Evolutionary conservation across 176 grass and related monocot species (phyloP).

Genomic region (Olyra latifolia): DNA sequence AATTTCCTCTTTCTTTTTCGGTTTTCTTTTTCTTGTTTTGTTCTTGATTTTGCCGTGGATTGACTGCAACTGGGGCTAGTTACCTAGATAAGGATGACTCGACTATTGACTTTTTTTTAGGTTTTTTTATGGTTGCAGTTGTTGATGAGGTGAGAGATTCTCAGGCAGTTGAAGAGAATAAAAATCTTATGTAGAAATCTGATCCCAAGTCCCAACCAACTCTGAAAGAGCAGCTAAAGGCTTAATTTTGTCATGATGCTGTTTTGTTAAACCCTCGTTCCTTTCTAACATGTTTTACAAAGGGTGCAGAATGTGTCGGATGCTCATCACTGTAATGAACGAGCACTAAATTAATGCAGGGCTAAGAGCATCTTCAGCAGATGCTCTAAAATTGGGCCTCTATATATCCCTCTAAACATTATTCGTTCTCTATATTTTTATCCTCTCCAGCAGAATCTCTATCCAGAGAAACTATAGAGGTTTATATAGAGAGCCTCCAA

Average conservation of each 20-base stretch:
- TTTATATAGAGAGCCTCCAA: no score
- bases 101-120: slow-evolving; percentile 6
- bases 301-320: slow-evolving; percentile 28
- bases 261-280: slow-evolving; percentile 16
- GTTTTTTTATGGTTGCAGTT: background rate
- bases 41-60: background rate
- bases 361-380: no score
- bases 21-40: background rate
- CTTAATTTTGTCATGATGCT: slow-evolving; percentile 40
- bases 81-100: background rate
- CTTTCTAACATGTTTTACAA: background rate
- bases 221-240: background rate
- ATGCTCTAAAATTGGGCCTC: no score
- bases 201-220: slow-evolving; percentile 17
- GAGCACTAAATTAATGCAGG: no score
- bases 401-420: no score
- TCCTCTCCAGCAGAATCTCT: no score
- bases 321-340: background rate
- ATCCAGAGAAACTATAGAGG: no score
- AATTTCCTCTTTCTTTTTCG: background rate
- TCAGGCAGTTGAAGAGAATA: slow-evolving; percentile 25
- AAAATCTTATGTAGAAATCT: background rate
- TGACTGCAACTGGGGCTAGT: background rate
- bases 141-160: slow-evolving; percentile 33
- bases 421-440: no score